Evolutionary conservation across 2,329 filamentous ascomycete species (phyloP), one percentile per base, ranked within the genome.

Genomic region (Remersonia thermophila): DNA sequence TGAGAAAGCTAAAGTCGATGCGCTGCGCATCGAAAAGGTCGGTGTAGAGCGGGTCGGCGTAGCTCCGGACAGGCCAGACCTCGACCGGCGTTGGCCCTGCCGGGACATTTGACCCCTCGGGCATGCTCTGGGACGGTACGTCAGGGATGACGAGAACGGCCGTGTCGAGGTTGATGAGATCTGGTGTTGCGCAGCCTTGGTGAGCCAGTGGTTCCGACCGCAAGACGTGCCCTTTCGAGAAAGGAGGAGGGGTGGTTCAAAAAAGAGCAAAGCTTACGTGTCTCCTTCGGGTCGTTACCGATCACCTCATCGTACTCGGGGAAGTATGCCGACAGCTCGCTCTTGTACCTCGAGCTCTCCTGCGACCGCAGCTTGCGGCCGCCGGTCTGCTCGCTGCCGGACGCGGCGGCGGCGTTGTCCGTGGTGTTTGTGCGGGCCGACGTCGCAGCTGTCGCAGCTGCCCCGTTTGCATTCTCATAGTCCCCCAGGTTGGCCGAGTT

Each of bases 251-350:
- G n/a, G 40, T 36, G 38, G 29, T 36, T 31, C 33, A 30, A 50
- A 25, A 50, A 45, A 39, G 37, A 37, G 32, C 38, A 30, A 34
- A 17, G 23, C 73, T 56, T 70, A 87, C 86, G 80, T 49, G 80
- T 67, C 59, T 87, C 80, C 50, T 80, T 80, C 27, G 78, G 74
- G 44, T 84, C 79, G 54, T 93, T 83, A 43, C 83, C 86, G 60
- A 96, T 85, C 47, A 95, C 74, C 55, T 93, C 84, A 59, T 95
- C 87, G 58, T 94, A 96, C 52, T 93, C 87, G 35, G 83, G 78
- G 53, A 96, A 95, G 61, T 94, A 96, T 32, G 77, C 73, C 27
- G 86, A 80, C 42, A 96, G 69, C 54, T 95, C 87, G 60, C 86
- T 95, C 67, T 93, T 94, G 61, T 86, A 80, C 48, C 84, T 72